Percentiles rank a stretch among this genome's conserved stretches.
Evolutionary conservation across 768 basidiomycete species (phyloP).

Genomic region (Trametopsis cervina): DNA sequence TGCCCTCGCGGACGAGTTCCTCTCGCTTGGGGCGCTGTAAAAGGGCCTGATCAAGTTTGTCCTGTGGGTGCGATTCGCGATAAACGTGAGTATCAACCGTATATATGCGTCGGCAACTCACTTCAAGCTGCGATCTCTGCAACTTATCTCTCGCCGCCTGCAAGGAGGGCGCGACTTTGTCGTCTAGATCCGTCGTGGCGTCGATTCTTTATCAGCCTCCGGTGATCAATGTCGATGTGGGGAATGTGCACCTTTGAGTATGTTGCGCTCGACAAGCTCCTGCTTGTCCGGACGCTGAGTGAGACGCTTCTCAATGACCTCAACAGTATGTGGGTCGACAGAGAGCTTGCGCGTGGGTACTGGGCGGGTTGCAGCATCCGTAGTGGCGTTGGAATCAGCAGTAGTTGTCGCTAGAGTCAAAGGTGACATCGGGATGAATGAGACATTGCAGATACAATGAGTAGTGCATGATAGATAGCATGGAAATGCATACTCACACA

Average conservation of each 20-base stretch:
- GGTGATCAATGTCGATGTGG: no score
- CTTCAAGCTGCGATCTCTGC: conserved; percentile 58
- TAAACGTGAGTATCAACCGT: no score
- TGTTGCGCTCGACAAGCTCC: conserved; percentile 60
- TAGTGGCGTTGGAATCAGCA: background rate
- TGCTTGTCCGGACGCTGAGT: conserved; percentile 49
- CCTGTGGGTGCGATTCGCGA: no score
- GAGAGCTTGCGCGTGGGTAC: conserved; percentile 23
- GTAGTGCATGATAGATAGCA: no score
- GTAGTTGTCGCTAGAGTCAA: no score
- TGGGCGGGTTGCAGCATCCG: conserved; percentile 5
- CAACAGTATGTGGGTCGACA: conserved; percentile 27
- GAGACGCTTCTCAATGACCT: conserved; percentile 49
- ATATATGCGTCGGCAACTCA: no score
- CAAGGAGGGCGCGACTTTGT: conserved; percentile 53
- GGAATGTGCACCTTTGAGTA: conserved; percentile 47
- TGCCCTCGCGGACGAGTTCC: conserved; percentile 60
- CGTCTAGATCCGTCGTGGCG: conserved; percentile 34
- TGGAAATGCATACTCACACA: background rate
- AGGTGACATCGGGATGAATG: no score
- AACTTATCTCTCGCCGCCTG: conserved; percentile 54
- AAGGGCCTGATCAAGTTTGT: conserved; percentile 57
- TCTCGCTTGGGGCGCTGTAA: conserved; percentile 51
- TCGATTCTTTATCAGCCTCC: background rate
- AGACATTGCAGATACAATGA: no score